A percentile compares a stretch with the other conserved stretches of the same genome.
These are phyloP conservation scores for Trichoderma pleuroti DNA, from an alignment of 2,329 filamentous ascomycete species.

Conservation along the genomic window DNA sequence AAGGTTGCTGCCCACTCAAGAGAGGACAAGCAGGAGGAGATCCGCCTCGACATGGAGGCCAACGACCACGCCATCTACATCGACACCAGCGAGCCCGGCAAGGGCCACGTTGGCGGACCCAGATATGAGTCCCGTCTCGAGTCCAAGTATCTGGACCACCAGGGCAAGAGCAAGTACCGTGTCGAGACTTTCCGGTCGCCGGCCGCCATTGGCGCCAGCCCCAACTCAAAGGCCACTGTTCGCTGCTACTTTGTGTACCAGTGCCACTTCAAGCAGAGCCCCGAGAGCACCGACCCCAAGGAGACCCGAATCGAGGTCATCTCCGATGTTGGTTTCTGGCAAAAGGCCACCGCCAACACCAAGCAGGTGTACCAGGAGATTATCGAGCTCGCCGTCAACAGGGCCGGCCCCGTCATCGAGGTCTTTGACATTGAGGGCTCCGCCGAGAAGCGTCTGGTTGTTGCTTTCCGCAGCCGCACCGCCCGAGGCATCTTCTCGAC, in stretches of 20 bases:
- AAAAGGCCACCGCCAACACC: conserved; percentile 94
- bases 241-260: conserved; percentile 99
- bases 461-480: conserved; percentile 91
- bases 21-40: conserved; percentile 91
- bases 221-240: conserved; percentile 73
- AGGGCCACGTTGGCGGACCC: conserved; percentile 73
- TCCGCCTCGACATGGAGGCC: conserved; percentile 92
- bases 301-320: conserved; percentile 91
- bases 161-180: conserved; percentile 72
- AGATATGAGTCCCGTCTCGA: conserved; percentile 92
- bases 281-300: conserved; percentile 65
- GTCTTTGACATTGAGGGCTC: conserved; percentile 93
- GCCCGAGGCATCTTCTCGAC: conserved; percentile 93
- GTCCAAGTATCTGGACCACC: conserved; percentile 87
- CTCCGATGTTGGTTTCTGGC: conserved; percentile 88
- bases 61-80: conserved; percentile 96
- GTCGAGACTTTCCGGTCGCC: conserved; percentile 97
- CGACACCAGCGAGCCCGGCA: conserved; percentile 88
- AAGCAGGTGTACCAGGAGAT: conserved; percentile 94
- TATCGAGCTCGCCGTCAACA: conserved; percentile 75
- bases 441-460: conserved; percentile 87
- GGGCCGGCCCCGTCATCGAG: conserved; percentile 94
- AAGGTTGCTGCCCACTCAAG: conserved; percentile 92
- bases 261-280: conserved; percentile 77
- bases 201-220: conserved; percentile 65